These are phyloP conservation scores for Kodamaea derodonti DNA, from an alignment of 1,139 yeast genomes.

Conservation along the genomic window DNA sequence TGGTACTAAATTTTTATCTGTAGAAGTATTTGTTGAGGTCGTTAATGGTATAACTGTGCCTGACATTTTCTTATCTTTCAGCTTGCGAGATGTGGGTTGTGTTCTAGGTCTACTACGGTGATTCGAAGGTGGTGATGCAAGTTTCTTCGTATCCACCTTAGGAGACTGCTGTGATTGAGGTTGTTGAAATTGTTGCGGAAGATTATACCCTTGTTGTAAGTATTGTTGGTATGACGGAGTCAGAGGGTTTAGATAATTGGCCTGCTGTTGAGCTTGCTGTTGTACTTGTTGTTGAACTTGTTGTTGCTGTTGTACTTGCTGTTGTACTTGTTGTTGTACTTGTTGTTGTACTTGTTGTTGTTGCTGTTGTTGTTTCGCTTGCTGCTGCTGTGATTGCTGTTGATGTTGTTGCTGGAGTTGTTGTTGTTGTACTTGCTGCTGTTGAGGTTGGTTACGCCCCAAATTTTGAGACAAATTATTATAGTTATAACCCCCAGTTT, in stretches of 20 bases:
- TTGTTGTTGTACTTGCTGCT: not conserved
- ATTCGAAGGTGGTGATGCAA: not conserved
- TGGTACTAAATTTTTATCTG: constrained; percentile 29
- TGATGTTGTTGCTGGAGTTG: not conserved
- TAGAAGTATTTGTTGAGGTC: constrained; percentile 6
- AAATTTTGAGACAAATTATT: not conserved
- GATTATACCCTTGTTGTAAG: constrained; percentile 10
- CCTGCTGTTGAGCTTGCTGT: constrained; percentile 8
- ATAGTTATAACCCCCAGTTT: constrained; percentile 4
- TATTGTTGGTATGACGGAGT: constrained; percentile 11
- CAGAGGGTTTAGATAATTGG: constrained; percentile 9
- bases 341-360: too few relatives aligned
- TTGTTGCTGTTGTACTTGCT: constrained; percentile 1
- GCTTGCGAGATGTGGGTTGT: constrained; percentile 3
- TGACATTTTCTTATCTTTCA: constrained; percentile 6
- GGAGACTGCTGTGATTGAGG: constrained; percentile 3
- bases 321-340: not conserved
- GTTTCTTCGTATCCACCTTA: constrained; percentile 3
- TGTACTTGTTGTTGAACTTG: constrained; percentile 5
- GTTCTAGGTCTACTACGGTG: constrained; percentile 1
- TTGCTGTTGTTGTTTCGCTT: not conserved
- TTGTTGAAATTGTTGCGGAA: constrained; percentile 7
- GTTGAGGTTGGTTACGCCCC: not conserved
- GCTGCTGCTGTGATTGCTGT: not conserved
- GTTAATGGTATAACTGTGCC: constrained; percentile 7